These are phyloP conservation scores for Fulvia fulva DNA, from an alignment of 2,329 filamentous ascomycete genomes.

Conservation along the genomic window DNA sequence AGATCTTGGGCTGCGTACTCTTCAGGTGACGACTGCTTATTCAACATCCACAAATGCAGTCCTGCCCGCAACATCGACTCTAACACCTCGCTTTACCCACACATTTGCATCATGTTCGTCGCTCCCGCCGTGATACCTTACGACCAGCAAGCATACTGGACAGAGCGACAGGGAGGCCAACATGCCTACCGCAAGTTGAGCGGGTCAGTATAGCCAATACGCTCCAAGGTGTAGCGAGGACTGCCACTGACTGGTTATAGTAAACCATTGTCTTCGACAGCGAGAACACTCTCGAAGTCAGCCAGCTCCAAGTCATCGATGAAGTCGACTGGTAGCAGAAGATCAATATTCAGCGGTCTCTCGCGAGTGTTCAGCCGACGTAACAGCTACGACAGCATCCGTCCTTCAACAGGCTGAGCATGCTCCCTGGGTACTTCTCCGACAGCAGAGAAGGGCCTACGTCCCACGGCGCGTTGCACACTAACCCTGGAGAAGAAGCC, in stretches of 20 bases:
- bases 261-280: neutral
- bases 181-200: constrained; percentile 9
- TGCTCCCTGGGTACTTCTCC: too few relatives aligned
- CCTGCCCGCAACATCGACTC: neutral
- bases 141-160: constrained; percentile 15
- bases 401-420: neutral
- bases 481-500: too few relatives aligned
- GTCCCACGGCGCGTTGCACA: too few relatives aligned
- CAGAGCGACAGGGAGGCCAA: constrained; percentile 9
- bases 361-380: constrained; percentile 8
- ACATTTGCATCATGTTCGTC: constrained; percentile 8
- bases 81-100: neutral
- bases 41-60: neutral
- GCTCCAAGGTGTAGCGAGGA: neutral
- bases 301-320: constrained; percentile 2
- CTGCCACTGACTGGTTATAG: neutral
- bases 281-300: neutral
- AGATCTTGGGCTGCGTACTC: neutral
- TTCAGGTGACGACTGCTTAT: neutral
- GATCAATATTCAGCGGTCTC: constrained; percentile 4
- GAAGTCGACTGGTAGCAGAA: constrained; percentile 10
- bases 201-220: constrained; percentile 1
- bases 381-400: constrained; percentile 7
- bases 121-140: constrained; percentile 10
- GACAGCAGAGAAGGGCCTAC: too few relatives aligned